Evolutionary conservation across 2,329 filamentous ascomycete genomes (phyloP).

Genomic region (Sphaerostilbella broomeana): DNA sequence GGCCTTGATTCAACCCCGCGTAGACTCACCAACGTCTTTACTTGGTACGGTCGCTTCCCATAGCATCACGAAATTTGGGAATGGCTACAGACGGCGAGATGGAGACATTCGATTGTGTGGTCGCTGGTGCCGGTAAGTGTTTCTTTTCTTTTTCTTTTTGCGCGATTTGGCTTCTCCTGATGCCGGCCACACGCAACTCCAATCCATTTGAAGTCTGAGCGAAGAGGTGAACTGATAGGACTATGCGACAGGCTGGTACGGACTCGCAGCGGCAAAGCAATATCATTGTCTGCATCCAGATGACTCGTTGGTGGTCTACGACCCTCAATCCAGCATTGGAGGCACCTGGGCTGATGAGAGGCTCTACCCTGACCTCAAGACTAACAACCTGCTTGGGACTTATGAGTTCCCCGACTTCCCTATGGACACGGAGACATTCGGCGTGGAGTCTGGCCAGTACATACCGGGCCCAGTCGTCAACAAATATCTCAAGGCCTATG

Average conservation of each 20-base stretch:
- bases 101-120: slow-evolving; percentile 41
- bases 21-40: too few relatives aligned
- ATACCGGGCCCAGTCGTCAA: slow-evolving; percentile 43
- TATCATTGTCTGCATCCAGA: slow-evolving; percentile 53
- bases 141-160: background rate
- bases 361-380: slow-evolving; percentile 62
- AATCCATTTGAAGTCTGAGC: background rate
- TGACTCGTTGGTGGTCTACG: slow-evolving; percentile 51
- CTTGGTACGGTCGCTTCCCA: too few relatives aligned
- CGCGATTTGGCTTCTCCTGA: background rate
- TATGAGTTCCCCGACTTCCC: slow-evolving; percentile 71
- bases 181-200: background rate
- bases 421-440: slow-evolving; percentile 51
- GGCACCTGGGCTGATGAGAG: slow-evolving; percentile 65
- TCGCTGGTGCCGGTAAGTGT: slow-evolving; percentile 47
- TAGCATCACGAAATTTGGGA: background rate
- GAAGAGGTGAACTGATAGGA: background rate
- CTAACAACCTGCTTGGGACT: slow-evolving; percentile 67
- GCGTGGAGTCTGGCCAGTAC: slow-evolving; percentile 38
- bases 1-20: too few relatives aligned
- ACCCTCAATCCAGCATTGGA: slow-evolving; percentile 51
- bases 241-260: slow-evolving; percentile 33
- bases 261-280: slow-evolving; percentile 55
- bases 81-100: slow-evolving; percentile 20
- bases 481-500: slow-evolving; percentile 41